Conservation (phyloP, 345 rosid genomes). For the Moringa oleifera region DNA sequence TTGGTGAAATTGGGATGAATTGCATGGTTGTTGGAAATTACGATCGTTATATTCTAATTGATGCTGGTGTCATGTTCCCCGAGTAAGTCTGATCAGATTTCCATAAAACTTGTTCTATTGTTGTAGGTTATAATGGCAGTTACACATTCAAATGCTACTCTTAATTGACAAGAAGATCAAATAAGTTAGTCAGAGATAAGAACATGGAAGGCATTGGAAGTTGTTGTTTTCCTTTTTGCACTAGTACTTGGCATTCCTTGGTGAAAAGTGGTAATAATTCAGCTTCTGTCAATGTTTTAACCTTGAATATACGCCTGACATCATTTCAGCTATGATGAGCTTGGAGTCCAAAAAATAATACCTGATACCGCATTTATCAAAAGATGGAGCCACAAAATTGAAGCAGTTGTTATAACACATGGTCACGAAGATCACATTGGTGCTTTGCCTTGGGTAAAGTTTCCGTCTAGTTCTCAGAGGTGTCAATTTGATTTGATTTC, state of each 20-base stretch:
- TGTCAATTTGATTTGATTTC: not conserved
- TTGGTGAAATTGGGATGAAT: constrained; percentile 99
- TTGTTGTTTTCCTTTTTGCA: not conserved
- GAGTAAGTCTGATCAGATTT: constrained; percentile 53
- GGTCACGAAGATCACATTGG: constrained; percentile 99
- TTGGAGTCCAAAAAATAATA: constrained; percentile 88
- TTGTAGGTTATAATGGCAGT: not conserved
- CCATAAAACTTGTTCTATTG: not conserved
- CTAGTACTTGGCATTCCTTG: not conserved
- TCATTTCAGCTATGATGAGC: constrained; percentile 76
- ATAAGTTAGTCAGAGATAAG: not conserved
- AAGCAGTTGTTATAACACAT: constrained; percentile 94
- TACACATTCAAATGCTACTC: too few relatives aligned
- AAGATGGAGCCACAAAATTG: constrained; percentile 94
- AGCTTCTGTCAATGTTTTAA: constrained; percentile 10
- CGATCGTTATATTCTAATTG: constrained; percentile 90
- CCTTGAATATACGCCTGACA: constrained; percentile 6
- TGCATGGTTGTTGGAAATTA: constrained; percentile 98
- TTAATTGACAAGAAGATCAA: too few relatives aligned
- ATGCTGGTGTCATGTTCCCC: constrained; percentile 97
- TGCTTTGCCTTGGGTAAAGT: constrained; percentile 99
- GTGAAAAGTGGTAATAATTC: not conserved
- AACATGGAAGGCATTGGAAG: too few relatives aligned
- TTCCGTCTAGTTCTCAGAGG: constrained; percentile 33
- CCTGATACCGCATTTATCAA: constrained; percentile 96